These are phyloP conservation scores for Monoraphidium neglectum DNA, from an alignment of 139 green algal species.

Conservation along the genomic window DNA sequence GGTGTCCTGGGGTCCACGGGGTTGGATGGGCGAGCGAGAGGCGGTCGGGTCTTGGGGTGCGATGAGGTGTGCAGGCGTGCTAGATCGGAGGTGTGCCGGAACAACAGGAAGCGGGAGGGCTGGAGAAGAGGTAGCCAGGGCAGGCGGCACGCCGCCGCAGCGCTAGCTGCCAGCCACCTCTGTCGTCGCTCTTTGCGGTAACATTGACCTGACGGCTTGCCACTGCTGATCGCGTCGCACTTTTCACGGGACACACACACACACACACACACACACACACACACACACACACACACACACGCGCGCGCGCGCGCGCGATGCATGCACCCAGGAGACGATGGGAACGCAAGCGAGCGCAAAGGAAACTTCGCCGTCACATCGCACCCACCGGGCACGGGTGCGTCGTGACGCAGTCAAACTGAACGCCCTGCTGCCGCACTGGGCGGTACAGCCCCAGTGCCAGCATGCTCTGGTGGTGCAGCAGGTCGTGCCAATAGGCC, in stretches of 20 bases:
- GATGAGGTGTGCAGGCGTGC: too few species aligned
- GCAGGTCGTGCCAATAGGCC: slow-evolving; percentile 18
- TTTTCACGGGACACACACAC: background rate
- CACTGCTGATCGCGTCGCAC: too few species aligned
- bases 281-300: background rate
- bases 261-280: background rate
- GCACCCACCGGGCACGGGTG: slow-evolving; percentile 11
- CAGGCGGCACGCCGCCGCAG: too few species aligned
- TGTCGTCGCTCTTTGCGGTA: too few species aligned
- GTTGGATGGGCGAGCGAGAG: too few species aligned
- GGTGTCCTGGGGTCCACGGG: background rate
- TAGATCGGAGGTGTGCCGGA: too few species aligned
- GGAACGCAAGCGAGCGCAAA: background rate
- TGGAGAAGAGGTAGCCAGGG: too few species aligned
- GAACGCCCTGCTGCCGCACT: slow-evolving; percentile 1
- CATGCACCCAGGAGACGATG: background rate
- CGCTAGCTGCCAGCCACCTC: too few species aligned
- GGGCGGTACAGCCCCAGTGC: slow-evolving; percentile 29
- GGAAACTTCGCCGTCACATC: background rate
- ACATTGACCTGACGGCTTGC: too few species aligned
- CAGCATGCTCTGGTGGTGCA: slow-evolving; percentile 8
- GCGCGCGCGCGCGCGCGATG: too few species aligned
- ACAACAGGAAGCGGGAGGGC: too few species aligned
- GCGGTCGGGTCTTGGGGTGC: too few species aligned
- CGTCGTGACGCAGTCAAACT: slow-evolving; percentile 13